These are phyloP conservation scores for Neurospora sp. DNA, from an alignment of 495 filamentous ascomycete genomes.

Conservation along the genomic window DNA sequence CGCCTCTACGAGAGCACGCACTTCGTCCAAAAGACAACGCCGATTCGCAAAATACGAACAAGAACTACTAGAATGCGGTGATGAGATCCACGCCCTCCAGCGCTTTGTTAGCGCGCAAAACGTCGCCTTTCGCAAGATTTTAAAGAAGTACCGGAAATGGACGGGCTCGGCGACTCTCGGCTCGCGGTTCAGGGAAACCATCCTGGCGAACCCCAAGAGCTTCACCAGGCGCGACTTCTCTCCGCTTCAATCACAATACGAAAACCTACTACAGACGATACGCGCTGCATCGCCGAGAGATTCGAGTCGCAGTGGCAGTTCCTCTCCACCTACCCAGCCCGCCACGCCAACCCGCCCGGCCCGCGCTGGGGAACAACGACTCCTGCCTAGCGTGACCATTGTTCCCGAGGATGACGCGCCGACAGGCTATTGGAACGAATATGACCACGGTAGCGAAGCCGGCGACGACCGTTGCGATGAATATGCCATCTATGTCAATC, in stretches of 20 bases:
- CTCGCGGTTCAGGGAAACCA: slow-evolving; percentile 45
- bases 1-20: slow-evolving; percentile 15
- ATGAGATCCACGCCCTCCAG: slow-evolving; percentile 50
- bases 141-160: slow-evolving; percentile 74
- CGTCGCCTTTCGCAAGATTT: slow-evolving; percentile 57
- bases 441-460: slow-evolving; percentile 50
- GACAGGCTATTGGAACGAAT: slow-evolving; percentile 53
- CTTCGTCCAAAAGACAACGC: slow-evolving; percentile 29
- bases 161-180: slow-evolving; percentile 50
- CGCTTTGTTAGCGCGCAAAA: slow-evolving; percentile 56
- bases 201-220: slow-evolving; percentile 48
- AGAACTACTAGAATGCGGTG: slow-evolving; percentile 39
- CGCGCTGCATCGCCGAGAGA: slow-evolving; percentile 27
- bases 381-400: background rate
- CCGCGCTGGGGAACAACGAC: slow-evolving; percentile 4
- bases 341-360: slow-evolving; percentile 9
- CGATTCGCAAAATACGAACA: slow-evolving; percentile 40
- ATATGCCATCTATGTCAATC: slow-evolving; percentile 49
- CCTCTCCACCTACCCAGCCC: slow-evolving; percentile 8
- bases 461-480: slow-evolving; percentile 29
- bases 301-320: slow-evolving; percentile 1
- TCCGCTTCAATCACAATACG: slow-evolving; percentile 43
- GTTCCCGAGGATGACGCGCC: slow-evolving; percentile 11
- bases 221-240: slow-evolving; percentile 51
- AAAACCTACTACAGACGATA: slow-evolving; percentile 43